phyloP scores from a whole-genome alignment of 2,329 filamentous ascomycete species.

The Endoconidiophora laricicola region DNA sequence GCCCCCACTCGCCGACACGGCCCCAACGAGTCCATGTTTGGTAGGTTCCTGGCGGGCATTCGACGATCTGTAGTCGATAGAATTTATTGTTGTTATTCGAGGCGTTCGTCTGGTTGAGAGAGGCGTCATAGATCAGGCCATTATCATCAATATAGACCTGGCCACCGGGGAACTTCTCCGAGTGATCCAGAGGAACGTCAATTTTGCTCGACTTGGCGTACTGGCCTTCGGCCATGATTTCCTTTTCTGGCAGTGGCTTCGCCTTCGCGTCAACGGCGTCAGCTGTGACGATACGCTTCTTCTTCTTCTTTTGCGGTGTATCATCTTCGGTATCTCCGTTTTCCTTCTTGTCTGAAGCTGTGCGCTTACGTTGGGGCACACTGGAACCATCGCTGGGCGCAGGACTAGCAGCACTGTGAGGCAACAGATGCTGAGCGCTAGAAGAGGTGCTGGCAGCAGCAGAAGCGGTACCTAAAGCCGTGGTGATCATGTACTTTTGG shows the following conservation, averaged over 20 bases:
- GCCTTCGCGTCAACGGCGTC: not conserved
- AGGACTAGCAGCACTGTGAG: not conserved
- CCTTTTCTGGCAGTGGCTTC: slow-evolving; percentile 18
- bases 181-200: slow-evolving; percentile 34
- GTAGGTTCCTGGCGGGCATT: slow-evolving; percentile 2
- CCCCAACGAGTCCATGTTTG: slow-evolving; percentile 62
- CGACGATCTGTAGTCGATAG: slow-evolving; percentile 49
- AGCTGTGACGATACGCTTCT: not conserved
- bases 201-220: slow-evolving; percentile 30
- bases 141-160: slow-evolving; percentile 49
- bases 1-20: slow-evolving; percentile 48
- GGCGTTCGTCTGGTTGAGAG: slow-evolving; percentile 62
- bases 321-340: not conserved
- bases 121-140: slow-evolving; percentile 59
- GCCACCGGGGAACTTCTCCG: slow-evolving; percentile 22
- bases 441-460: not conserved
- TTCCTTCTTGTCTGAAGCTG: not conserved
- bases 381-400: not conserved
- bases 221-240: slow-evolving; percentile 26
- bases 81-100: slow-evolving; percentile 68
- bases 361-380: not conserved
- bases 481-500: slow-evolving; percentile 10
- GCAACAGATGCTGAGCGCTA: not conserved
- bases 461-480: slow-evolving; percentile 9
- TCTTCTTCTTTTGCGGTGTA: not conserved